Evolutionary conservation across 2,329 filamentous ascomycete genomes (phyloP), one percentile per base, ranked within the genome.

Genomic region (Monosporascus sp.): DNA sequence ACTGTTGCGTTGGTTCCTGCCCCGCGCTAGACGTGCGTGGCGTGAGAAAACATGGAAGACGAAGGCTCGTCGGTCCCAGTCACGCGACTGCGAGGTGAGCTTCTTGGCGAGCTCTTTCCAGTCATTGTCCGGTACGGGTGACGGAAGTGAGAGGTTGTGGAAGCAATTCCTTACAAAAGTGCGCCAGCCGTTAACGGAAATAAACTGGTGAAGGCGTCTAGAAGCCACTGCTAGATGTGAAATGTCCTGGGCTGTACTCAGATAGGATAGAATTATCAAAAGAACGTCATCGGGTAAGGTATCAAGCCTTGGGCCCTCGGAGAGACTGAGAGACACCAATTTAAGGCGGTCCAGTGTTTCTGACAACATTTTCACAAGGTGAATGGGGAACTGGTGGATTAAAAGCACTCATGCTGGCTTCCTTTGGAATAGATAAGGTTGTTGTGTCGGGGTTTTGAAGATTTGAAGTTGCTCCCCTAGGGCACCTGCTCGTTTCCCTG

Each of bases 211-310:
- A 7, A 78, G 66, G 2, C 68, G 67, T 22, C 63, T 72, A 50
- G 73, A 77, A 4, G 74, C 64, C 7, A 65, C 56, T 3, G 67
- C 64, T 9, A 82, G 67, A 54, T 68, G 64, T 17, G 76, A 71
- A 7, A 81, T 57, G 55, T 80, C 78, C 44, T 71, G 68, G 45
- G 79, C 77, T 9, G 75, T 78, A 55, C 78, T 70, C 46, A 82
- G 63, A 56, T 77, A 66, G 31, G 71, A 67, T 49, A 81, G 58
- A 11, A 82, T 65, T 55, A 79, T 70, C 55, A 79, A 72, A 19
- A 82, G 57, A 51, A 82, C 65, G 54, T 82, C 79, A 59, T 76
- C 71, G 5, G 79, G 78, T 6, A 82, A 72, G 35, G 65, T 66
- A 52, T 70, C 68, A 54, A 81, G 68, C 47, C 60, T 71, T 43